phyloP scores from a whole-genome alignment of 495 filamentous ascomycete species.

The Aeminium ludgeri region DNA sequence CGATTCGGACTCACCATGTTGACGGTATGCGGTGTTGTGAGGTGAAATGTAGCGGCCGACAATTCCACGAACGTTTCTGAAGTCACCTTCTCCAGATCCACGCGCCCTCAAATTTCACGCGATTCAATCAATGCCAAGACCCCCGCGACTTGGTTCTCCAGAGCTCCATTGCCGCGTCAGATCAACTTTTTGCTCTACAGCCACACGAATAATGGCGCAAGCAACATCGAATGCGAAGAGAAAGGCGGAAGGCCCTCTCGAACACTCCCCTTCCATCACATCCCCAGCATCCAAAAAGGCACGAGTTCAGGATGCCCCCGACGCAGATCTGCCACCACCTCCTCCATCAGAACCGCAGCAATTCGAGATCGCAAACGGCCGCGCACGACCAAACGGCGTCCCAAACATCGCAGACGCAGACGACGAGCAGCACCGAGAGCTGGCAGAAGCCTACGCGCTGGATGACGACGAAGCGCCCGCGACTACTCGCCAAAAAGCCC shows the following conservation, averaged over 20 bases:
- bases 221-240: conserved; percentile 57
- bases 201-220: background rate
- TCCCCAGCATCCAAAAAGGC: conserved; percentile 68
- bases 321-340: conserved; percentile 20
- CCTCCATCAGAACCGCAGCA: conserved; percentile 21
- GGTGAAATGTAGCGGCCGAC: too few species aligned
- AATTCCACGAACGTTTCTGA: too few species aligned
- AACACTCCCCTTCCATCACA: conserved; percentile 37
- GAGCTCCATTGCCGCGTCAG: too few species aligned
- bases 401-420: conserved; percentile 20
- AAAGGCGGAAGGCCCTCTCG: conserved; percentile 59
- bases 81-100: too few species aligned
- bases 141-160: too few species aligned
- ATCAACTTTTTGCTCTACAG: too few species aligned
- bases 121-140: too few species aligned
- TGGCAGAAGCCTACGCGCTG: conserved; percentile 29
- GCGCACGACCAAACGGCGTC: conserved; percentile 14
- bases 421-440: conserved; percentile 24
- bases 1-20: too few species aligned
- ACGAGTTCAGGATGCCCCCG: conserved; percentile 42
- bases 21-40: too few species aligned
- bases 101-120: too few species aligned
- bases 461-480: conserved; percentile 24
- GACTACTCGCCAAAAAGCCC: conserved; percentile 16
- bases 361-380: conserved; percentile 23